Evolutionary conservation across 2,329 filamentous ascomycete genomes (phyloP).

Genomic region (Tolypocladium guangdongense): DNA sequence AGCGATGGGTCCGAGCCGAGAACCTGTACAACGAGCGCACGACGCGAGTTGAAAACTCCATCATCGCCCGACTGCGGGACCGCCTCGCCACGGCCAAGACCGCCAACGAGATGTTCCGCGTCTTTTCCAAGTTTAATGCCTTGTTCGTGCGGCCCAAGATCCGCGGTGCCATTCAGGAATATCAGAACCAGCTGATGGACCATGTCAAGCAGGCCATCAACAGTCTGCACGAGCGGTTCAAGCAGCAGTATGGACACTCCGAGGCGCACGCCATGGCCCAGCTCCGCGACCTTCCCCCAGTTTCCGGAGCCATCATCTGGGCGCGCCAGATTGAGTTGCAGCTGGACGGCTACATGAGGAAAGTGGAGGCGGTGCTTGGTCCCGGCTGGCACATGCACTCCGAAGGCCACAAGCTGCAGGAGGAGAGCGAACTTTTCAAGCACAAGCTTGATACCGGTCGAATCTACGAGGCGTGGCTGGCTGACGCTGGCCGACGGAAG

Average conservation of each 20-base stretch:
- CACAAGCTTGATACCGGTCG: conserved; percentile 91
- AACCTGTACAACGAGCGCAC: conserved; percentile 96
- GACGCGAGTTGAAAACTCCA: conserved; percentile 94
- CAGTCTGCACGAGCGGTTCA: conserved; percentile 89
- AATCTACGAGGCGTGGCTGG: conserved; percentile 92
- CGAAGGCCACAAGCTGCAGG: conserved; percentile 87
- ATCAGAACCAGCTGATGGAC: conserved; percentile 95
- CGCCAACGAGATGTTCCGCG: conserved; percentile 98
- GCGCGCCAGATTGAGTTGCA: conserved; percentile 94
- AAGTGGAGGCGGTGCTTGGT: conserved; percentile 95
- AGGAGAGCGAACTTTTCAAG: conserved; percentile 85
- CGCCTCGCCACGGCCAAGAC: conserved; percentile 91
- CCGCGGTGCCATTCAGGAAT: conserved; percentile 92
- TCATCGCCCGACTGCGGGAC: conserved; percentile 88
- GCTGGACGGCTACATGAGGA: conserved; percentile 93
- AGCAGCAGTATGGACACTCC: conserved; percentile 96
- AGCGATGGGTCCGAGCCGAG: conserved; percentile 87
- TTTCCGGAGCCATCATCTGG: conserved; percentile 96
- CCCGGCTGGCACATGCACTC: conserved; percentile 90
- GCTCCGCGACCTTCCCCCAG: conserved; percentile 85
- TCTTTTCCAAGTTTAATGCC: conserved; percentile 99
- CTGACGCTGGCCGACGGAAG: conserved; percentile 78
- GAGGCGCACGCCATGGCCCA: conserved; percentile 98
- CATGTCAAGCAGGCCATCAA: conserved; percentile 96
- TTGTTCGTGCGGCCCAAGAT: conserved; percentile 99